Evolutionary conservation across 768 basidiomycete species (phyloP).

Genomic region (Suillus clintonianus): DNA sequence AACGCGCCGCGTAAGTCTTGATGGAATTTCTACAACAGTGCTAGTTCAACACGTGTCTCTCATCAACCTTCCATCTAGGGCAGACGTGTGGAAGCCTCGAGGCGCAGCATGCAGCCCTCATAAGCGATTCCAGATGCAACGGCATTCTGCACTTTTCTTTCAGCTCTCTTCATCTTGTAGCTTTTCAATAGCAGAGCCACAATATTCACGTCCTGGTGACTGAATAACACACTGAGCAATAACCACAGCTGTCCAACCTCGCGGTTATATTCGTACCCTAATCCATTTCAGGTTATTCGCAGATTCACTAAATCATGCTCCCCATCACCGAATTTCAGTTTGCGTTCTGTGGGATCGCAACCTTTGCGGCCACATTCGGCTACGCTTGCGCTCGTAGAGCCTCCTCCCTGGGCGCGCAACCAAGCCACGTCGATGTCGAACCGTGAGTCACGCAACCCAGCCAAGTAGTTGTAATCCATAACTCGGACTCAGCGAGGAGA

Average conservation of each 20-base stretch:
- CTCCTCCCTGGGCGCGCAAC: constrained; percentile 13
- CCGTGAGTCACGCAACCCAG: constrained; percentile 34
- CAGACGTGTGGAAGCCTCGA: constrained; percentile 32
- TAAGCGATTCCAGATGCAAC: constrained; percentile 27
- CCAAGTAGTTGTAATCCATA: constrained; percentile 28
- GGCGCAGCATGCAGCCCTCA: constrained; percentile 28
- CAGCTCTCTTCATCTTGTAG: constrained; percentile 20
- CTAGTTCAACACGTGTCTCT: constrained; percentile 24
- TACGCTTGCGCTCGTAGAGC: constrained; percentile 54
- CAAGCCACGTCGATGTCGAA: constrained; percentile 20
- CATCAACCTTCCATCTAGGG: constrained; percentile 12
- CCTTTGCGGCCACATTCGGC: constrained; percentile 60
- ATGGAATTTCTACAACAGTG: background rate
- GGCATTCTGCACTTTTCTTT: constrained; percentile 13
- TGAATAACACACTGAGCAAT: background rate
- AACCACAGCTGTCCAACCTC: background rate
- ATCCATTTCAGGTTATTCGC: background rate
- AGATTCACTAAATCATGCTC: constrained; percentile 37
- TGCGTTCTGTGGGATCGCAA: constrained; percentile 57
- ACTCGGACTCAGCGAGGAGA: constrained; percentile 25
- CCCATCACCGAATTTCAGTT: constrained; percentile 56
- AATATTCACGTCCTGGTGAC: constrained; percentile 7
- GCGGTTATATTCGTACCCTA: background rate
- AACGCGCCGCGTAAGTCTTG: background rate
- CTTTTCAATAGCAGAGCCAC: constrained; percentile 1